Evolutionary conservation across 1,284 basidiomycete species (phyloP).

Genomic region (Fomitopsis betulina): DNA sequence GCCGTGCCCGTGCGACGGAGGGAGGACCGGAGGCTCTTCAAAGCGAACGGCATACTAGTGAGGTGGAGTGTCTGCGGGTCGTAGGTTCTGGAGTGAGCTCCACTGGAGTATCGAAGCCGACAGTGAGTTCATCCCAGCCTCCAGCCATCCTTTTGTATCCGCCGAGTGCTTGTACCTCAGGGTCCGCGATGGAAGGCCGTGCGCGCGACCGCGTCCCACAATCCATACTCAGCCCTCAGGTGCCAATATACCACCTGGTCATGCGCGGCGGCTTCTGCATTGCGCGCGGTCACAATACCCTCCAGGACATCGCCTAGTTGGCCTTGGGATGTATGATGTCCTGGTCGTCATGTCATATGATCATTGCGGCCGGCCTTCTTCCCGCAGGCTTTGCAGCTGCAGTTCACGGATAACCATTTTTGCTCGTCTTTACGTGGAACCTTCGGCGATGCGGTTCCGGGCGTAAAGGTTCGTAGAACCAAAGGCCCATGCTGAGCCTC

Average conservation of each 20-base stretch:
- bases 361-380: not conserved
- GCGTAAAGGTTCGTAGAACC: not conserved
- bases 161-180: not conserved
- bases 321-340: not conserved
- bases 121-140: not conserved
- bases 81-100: not conserved
- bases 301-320: not conserved
- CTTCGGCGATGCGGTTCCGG: not conserved
- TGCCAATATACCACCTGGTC: not conserved
- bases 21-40: not conserved
- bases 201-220: not conserved
- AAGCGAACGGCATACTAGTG: not conserved
- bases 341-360: not conserved
- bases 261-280: not conserved
- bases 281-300: not conserved
- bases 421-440: not conserved
- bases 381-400: not conserved
- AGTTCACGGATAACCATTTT: not conserved
- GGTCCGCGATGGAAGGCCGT: not conserved
- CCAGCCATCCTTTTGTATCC: not conserved
- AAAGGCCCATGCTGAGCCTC: not conserved
- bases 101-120: not conserved
- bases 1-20: not conserved
- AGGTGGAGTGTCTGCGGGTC: not conserved
- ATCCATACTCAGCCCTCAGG: slow-evolving; percentile 1